Evolutionary conservation across 2,329 filamentous ascomycete species (phyloP).

Genomic region (Neofusicoccum sp.): DNA sequence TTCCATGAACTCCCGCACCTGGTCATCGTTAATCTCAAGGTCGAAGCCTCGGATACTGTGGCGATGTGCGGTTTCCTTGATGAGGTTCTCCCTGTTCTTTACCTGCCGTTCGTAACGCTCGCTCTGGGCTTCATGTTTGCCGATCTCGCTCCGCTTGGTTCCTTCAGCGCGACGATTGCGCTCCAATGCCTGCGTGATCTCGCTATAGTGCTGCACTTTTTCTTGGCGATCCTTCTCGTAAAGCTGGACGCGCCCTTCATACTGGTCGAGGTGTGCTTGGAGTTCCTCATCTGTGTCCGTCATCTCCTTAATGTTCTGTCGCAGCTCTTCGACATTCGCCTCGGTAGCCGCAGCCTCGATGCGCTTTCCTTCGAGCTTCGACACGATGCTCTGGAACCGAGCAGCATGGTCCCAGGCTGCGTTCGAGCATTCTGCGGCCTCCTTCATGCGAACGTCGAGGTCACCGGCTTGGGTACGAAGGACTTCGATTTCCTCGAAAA

Average conservation of each 20-base stretch:
- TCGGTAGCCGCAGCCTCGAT: conserved; percentile 73
- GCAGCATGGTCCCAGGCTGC: conserved; percentile 74
- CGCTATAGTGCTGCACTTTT: conserved; percentile 65
- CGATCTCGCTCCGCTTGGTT: conserved; percentile 63
- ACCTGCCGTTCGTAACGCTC: conserved; percentile 83
- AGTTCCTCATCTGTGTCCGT: conserved; percentile 77
- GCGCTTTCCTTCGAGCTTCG: conserved; percentile 73
- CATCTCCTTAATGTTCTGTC: conserved; percentile 73
- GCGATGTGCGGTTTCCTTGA: conserved; percentile 74
- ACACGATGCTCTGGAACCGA: conserved; percentile 73
- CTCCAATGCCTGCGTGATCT: conserved; percentile 60
- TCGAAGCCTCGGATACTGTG: conserved; percentile 87
- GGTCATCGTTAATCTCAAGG: conserved; percentile 66
- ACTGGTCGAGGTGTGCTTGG: conserved; percentile 71
- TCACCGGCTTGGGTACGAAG: conserved; percentile 30
- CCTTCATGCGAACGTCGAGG: conserved; percentile 36
- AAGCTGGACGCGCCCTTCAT: conserved; percentile 71
- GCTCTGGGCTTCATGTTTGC: conserved; percentile 82
- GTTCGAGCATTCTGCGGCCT: conserved; percentile 54
- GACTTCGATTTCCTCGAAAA: conserved; percentile 68
- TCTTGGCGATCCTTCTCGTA: conserved; percentile 65
- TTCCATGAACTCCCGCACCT: conserved; percentile 76
- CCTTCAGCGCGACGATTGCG: conserved; percentile 46
- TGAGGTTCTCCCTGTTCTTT: conserved; percentile 68
- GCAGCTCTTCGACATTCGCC: conserved; percentile 70